Conservation (phyloP, 371 early-diverging fungal species). For the Apophysomyces sp. region DNA sequence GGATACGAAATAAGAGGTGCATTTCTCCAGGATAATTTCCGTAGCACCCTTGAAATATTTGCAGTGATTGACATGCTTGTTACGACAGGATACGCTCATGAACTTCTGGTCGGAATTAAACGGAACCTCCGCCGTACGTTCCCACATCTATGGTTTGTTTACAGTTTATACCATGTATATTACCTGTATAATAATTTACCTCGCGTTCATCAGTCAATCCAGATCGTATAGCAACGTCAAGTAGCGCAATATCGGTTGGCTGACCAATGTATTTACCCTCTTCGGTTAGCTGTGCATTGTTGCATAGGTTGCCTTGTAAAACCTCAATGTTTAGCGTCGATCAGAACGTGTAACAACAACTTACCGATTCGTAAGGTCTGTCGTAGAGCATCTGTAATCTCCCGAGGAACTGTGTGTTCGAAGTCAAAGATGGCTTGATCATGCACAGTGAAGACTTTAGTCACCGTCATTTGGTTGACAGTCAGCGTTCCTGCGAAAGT, state of each 20-base stretch:
- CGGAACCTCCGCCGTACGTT: conserved; percentile 76
- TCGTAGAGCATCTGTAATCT: conserved; percentile 42
- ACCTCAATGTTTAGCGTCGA: neutral
- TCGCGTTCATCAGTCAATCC: conserved; percentile 61
- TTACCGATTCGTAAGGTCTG: conserved; percentile 61
- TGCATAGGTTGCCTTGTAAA: conserved; percentile 63
- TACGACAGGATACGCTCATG: conserved; percentile 74
- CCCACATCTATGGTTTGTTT: conserved; percentile 35
- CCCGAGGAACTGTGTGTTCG: conserved; percentile 45
- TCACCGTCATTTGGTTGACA: conserved; percentile 83
- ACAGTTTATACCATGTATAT: neutral
- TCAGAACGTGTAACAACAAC: neutral
- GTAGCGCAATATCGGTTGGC: conserved; percentile 84
- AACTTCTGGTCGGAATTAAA: conserved; percentile 92
- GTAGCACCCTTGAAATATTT: conserved; percentile 77
- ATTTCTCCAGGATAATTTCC: conserved; percentile 71
- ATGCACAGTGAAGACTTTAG: conserved; percentile 67
- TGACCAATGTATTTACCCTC: conserved; percentile 74
- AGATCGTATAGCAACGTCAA: conserved; percentile 58
- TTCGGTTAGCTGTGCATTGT: conserved; percentile 73
- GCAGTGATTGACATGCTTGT: conserved; percentile 13
- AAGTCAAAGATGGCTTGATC: conserved; percentile 64
- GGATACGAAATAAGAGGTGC: conserved; percentile 56
- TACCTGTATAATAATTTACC: conserved; percentile 33
- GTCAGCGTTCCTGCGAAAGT: conserved; percentile 69